Evolutionary conservation across 805 yeast species (phyloP).

Genomic region (Saturnispora saitoi): DNA sequence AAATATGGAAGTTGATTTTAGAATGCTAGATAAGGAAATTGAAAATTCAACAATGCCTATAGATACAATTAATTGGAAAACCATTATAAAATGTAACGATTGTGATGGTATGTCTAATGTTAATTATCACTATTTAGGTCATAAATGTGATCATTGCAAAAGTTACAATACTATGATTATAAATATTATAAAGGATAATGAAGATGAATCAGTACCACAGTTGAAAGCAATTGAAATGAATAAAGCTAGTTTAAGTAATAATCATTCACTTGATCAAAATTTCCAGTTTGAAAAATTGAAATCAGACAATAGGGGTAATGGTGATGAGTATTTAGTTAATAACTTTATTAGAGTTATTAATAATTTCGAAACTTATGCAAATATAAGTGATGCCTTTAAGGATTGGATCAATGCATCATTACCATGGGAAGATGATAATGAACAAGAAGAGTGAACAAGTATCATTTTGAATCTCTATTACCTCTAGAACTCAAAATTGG

Average conservation of each 20-base stretch:
- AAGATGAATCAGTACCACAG: constrained; percentile 3
- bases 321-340: constrained; percentile 22
- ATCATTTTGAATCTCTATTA: constrained; percentile 11
- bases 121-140: constrained; percentile 74
- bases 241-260: background rate
- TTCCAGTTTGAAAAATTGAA: constrained; percentile 25
- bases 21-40: constrained; percentile 81
- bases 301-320: constrained; percentile 10
- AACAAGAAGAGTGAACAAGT: background rate
- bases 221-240: constrained; percentile 4
- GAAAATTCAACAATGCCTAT: constrained; percentile 67
- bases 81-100: constrained; percentile 74
- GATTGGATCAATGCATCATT: constrained; percentile 26
- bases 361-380: constrained; percentile 28
- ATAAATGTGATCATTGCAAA: constrained; percentile 78
- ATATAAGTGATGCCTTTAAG: constrained; percentile 29
- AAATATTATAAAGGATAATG: constrained; percentile 53
- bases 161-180: constrained; percentile 81
- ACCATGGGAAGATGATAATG: constrained; percentile 6
- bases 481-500: constrained; percentile 26
- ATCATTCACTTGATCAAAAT: constrained; percentile 25
- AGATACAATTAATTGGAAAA: constrained; percentile 69
- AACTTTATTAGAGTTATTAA: constrained; percentile 28
- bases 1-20: constrained; percentile 82
- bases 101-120: constrained; percentile 76